Percentiles rank a stretch among this genome's conserved stretches.
phyloP scores from a whole-genome alignment of 768 basidiomycete species.

The Coprinellus aureogranulatus region DNA sequence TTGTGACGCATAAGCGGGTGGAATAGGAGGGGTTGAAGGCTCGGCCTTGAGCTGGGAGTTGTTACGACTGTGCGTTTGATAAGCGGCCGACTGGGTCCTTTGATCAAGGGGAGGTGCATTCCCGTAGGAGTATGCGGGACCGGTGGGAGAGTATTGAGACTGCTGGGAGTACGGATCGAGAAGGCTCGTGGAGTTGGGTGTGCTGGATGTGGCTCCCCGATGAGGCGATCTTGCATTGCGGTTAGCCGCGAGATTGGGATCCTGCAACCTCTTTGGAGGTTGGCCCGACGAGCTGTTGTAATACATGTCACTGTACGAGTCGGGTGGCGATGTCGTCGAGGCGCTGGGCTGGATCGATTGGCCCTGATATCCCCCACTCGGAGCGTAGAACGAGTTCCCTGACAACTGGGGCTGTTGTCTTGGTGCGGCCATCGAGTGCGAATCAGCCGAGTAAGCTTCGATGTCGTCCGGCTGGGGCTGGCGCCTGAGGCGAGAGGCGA shows the following conservation, averaged over 20 bases:
- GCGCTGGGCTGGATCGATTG: slow-evolving; percentile 38
- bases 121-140: slow-evolving; percentile 49
- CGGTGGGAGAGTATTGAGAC: slow-evolving; percentile 62
- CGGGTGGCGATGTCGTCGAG: slow-evolving; percentile 38
- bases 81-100: slow-evolving; percentile 37
- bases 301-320: slow-evolving; percentile 62
- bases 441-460: slow-evolving; percentile 47
- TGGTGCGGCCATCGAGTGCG: slow-evolving; percentile 31
- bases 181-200: slow-evolving; percentile 44
- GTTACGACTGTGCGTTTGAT: slow-evolving; percentile 55
- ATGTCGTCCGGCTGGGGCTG: slow-evolving; percentile 71
- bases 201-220: slow-evolving; percentile 41
- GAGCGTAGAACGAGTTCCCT: slow-evolving; percentile 54
- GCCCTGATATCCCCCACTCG: slow-evolving; percentile 59
- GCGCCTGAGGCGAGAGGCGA: slow-evolving; percentile 46
- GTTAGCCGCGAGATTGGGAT: slow-evolving; percentile 38
- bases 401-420: slow-evolving; percentile 42
- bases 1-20: slow-evolving; percentile 59
- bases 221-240: slow-evolving; percentile 63
- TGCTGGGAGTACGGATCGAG: slow-evolving; percentile 72
- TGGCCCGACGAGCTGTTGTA: slow-evolving; percentile 50
- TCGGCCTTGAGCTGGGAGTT: slow-evolving; percentile 60
- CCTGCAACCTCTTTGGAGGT: slow-evolving; percentile 56
- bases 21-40: slow-evolving; percentile 44
- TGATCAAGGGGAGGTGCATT: slow-evolving; percentile 38